Evolutionary conservation across 2,329 filamentous ascomycete genomes (phyloP).

Genomic region (Calonectria montana): DNA sequence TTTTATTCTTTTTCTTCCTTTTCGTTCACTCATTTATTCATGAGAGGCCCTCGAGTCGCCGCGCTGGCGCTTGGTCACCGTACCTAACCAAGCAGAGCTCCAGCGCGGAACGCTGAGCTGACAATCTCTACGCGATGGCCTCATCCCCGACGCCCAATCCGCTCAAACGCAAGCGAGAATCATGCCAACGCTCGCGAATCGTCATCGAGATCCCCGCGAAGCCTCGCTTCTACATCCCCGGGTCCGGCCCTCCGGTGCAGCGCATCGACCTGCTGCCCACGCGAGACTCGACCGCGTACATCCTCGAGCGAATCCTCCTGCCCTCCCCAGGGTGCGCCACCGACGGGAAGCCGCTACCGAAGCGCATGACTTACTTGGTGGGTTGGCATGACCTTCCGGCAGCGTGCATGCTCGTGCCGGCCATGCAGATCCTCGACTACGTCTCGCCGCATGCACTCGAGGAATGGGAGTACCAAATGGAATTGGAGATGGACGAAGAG

Average conservation of each 20-base stretch:
- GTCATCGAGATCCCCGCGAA: constrained; percentile 31
- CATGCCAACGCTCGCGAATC: constrained; percentile 24
- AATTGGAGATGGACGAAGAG: constrained; percentile 56
- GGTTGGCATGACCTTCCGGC: constrained; percentile 65
- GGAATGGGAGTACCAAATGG: constrained; percentile 63
- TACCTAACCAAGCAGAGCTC: constrained; percentile 1
- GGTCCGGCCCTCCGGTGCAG: constrained; percentile 60
- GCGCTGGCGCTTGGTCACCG: constrained; percentile 23
- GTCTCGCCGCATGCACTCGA: constrained; percentile 68
- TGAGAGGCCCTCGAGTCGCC: constrained; percentile 11
- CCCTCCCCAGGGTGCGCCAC: constrained; percentile 48
- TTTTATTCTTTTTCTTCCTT: background rate
- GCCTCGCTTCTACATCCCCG: constrained; percentile 53
- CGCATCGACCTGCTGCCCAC: constrained; percentile 60
- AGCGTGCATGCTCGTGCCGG: constrained; percentile 58
- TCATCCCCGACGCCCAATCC: constrained; percentile 9
- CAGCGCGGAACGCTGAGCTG: constrained; percentile 24
- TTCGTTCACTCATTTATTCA: background rate
- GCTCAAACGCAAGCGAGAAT: constrained; percentile 28
- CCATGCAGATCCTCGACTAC: constrained; percentile 65
- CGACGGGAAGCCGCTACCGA: constrained; percentile 51
- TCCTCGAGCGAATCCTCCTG: constrained; percentile 64
- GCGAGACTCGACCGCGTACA: constrained; percentile 66
- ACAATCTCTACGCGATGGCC: constrained; percentile 34
- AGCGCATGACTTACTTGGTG: constrained; percentile 65